phyloP scores from a whole-genome alignment of 2,329 filamentous ascomycete species.

The Cladophialophora carrionii region DNA sequence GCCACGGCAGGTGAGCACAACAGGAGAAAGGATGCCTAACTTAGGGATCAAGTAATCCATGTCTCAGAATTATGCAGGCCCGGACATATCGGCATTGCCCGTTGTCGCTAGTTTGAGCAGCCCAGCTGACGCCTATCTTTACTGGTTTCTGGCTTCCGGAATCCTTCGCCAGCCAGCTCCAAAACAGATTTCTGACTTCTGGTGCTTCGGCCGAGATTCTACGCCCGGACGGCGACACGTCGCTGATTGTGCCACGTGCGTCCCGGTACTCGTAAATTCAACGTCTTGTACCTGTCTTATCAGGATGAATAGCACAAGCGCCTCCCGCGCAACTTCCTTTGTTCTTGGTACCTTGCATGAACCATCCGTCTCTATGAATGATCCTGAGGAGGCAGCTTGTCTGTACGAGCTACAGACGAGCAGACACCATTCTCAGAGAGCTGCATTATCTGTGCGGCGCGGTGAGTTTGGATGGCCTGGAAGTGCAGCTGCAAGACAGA shows the following conservation, averaged over 20 bases:
- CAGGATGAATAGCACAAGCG: not conserved
- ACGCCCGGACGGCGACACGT: not conserved
- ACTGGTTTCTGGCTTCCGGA: slow-evolving; percentile 10
- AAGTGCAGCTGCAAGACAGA: not conserved
- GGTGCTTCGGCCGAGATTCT: not conserved
- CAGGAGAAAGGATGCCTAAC: slow-evolving; percentile 11
- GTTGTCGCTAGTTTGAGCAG: not conserved
- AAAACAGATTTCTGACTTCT: not conserved
- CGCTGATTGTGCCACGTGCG: not conserved
- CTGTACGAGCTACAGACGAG: not conserved
- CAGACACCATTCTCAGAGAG: not conserved
- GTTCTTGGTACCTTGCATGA: slow-evolving; percentile 1
- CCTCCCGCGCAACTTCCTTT: not conserved
- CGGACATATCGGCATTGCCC: slow-evolving; percentile 3
- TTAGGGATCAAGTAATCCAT: slow-evolving; percentile 13
- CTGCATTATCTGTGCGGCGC: not conserved
- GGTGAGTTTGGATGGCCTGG: not conserved
- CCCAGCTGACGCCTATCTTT: slow-evolving; percentile 15
- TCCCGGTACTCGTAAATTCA: slow-evolving; percentile 18
- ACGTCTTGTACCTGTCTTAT: slow-evolving; percentile 3
- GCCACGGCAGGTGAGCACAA: not conserved
- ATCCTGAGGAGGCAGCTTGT: not conserved
- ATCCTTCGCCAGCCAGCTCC: not conserved
- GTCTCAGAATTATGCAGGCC: slow-evolving; percentile 11
- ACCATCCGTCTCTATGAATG: not conserved